Conservation (phyloP, 768 basidiomycete species). For the Sarcomyxa edulis region DNA sequence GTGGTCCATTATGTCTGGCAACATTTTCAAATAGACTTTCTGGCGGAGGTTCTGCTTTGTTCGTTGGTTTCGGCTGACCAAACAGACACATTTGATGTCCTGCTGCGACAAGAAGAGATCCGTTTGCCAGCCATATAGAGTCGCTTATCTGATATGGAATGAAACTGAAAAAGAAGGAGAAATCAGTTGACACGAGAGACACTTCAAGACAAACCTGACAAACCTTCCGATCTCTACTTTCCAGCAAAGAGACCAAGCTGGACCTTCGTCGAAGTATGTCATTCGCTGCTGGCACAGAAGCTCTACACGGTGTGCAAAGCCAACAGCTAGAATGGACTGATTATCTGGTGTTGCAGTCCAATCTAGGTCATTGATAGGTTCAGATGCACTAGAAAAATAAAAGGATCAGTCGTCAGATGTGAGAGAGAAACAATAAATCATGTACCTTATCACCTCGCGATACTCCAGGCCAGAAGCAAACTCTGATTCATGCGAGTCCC, state of each 20-base stretch:
- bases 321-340: slow-evolving; percentile 88
- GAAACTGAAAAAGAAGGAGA: slow-evolving; percentile 38
- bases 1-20: slow-evolving; percentile 76
- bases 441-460: slow-evolving; percentile 54
- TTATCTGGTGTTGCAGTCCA: slow-evolving; percentile 90
- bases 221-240: slow-evolving; percentile 68
- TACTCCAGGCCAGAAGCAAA: slow-evolving; percentile 90
- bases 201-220: slow-evolving; percentile 16
- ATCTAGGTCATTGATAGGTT: slow-evolving; percentile 77
- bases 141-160: slow-evolving; percentile 79
- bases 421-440: slow-evolving; percentile 1
- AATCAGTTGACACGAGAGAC: slow-evolving; percentile 3
- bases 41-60: slow-evolving; percentile 6
- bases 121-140: slow-evolving; percentile 87
- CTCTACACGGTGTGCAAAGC: slow-evolving; percentile 73
- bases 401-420: neutral
- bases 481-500: slow-evolving; percentile 94
- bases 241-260: slow-evolving; percentile 73
- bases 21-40: slow-evolving; percentile 78
- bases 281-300: slow-evolving; percentile 91
- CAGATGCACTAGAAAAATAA: slow-evolving; percentile 23
- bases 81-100: slow-evolving; percentile 83
- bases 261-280: slow-evolving; percentile 82
- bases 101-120: slow-evolving; percentile 75
- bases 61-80: slow-evolving; percentile 37